These are phyloP conservation scores for Sindora glabra DNA, from an alignment of 306 rosid genomes.

Conservation along the genomic window DNA sequence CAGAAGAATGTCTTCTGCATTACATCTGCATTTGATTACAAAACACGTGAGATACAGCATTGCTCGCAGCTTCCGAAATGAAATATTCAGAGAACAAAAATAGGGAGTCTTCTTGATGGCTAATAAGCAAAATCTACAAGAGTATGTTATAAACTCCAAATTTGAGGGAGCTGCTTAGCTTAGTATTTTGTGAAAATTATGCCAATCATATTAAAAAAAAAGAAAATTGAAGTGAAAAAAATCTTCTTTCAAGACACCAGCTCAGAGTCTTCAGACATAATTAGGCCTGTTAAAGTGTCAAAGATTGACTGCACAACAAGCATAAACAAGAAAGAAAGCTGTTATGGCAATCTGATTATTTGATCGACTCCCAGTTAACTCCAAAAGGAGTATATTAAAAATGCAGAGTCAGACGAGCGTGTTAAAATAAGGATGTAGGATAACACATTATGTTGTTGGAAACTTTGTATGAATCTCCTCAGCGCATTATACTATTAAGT, in stretches of 20 bases:
- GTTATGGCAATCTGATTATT: not conserved
- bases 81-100: not conserved
- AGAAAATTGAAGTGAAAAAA: no score
- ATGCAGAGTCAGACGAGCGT: no score
- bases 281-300: not conserved
- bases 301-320: not conserved
- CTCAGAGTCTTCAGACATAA: no score
- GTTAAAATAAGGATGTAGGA: no score
- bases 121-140: not conserved
- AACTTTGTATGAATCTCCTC: no score
- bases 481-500: no score
- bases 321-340: not conserved
- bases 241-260: no score
- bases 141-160: not conserved
- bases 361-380: no score
- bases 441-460: no score
- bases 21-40: conserved; percentile 49
- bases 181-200: no score
- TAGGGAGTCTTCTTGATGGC: not conserved
- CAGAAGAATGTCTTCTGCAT: conserved; percentile 74
- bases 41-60: conserved; percentile 11
- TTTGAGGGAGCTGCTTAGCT: not conserved
- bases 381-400: no score
- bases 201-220: no score
- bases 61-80: not conserved